These are phyloP conservation scores for Tricholoma flavovirens DNA, from an alignment of 768 basidiomycete genomes.

Conservation along the genomic window DNA sequence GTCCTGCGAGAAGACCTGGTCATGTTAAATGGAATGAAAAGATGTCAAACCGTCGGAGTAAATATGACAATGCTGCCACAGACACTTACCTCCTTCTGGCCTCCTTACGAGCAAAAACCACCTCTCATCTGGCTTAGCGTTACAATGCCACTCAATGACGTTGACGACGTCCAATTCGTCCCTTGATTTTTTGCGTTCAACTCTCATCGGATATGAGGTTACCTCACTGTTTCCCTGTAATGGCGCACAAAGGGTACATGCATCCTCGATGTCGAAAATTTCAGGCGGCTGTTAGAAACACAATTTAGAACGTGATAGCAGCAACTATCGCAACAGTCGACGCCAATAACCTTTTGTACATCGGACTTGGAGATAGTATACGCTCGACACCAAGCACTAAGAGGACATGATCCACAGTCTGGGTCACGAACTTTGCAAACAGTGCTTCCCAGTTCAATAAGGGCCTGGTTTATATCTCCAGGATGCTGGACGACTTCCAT, in stretches of 20 bases:
- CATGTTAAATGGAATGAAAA: conserved; percentile 6
- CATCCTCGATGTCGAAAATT: conserved; percentile 68
- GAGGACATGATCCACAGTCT: conserved; percentile 64
- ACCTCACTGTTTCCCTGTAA: conserved; percentile 39
- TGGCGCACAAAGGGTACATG: conserved; percentile 64
- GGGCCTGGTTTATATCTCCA: conserved; percentile 86
- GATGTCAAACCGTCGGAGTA: conserved; percentile 2
- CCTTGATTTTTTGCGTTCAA: conserved; percentile 72
- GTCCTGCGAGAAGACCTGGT: conserved; percentile 81
- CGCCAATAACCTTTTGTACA: conserved; percentile 1
- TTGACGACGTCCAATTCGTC: conserved; percentile 83
- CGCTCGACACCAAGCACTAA: conserved; percentile 65
- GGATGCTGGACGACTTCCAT: conserved; percentile 36
- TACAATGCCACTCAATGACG: conserved; percentile 72
- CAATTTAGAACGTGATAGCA: neutral
- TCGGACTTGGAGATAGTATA: conserved; percentile 26
- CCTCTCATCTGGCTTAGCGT: conserved; percentile 31
- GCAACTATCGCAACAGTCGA: no score
- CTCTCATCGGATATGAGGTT: conserved; percentile 84
- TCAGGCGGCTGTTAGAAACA: neutral
- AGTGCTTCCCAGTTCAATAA: conserved; percentile 93
- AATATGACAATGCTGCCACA: conserved; percentile 3
- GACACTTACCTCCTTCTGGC: conserved; percentile 68
- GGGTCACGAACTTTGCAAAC: conserved; percentile 87
- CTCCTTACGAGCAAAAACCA: conserved; percentile 76